Conservation (phyloP, 768 basidiomycete species). For the Filobasidium wieringae region DNA sequence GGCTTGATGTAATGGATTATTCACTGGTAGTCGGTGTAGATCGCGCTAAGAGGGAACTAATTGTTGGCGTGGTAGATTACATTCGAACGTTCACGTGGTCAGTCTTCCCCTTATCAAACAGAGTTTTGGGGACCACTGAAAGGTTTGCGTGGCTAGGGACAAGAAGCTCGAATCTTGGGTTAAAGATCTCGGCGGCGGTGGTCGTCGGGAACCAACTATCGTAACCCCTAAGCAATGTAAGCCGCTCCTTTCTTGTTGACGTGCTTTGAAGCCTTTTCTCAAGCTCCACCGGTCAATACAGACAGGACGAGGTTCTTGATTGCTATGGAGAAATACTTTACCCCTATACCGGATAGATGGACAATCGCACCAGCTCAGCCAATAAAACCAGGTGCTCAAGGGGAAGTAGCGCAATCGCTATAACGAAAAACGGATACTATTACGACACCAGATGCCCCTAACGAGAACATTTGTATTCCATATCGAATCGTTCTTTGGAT, state of each 20-base stretch:
- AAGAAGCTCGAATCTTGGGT: conserved; percentile 98
- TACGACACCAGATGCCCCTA: too few species aligned
- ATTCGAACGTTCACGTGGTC: conserved; percentile 41
- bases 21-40: conserved; percentile 95
- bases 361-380: conserved; percentile 4
- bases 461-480: too few species aligned
- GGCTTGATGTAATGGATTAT: conserved; percentile 87
- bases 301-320: conserved; percentile 35
- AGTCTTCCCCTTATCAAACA: not conserved
- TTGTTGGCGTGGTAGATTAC: conserved; percentile 86
- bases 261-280: not conserved
- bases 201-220: conserved; percentile 85
- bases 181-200: conserved; percentile 75
- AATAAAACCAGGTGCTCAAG: not conserved
- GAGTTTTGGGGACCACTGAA: not conserved
- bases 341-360: conserved; percentile 38
- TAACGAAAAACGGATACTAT: too few species aligned
- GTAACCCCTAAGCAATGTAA: conserved; percentile 92
- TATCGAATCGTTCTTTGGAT: too few species aligned
- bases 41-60: conserved; percentile 72
- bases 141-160: conserved; percentile 52
- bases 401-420: conserved; percentile 5
- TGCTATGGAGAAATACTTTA: conserved; percentile 39
- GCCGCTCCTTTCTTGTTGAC: not conserved
- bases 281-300: not conserved